phyloP scores from a whole-genome alignment of 805 yeast genomes.

The Zygotorulaspora chibaensis region DNA sequence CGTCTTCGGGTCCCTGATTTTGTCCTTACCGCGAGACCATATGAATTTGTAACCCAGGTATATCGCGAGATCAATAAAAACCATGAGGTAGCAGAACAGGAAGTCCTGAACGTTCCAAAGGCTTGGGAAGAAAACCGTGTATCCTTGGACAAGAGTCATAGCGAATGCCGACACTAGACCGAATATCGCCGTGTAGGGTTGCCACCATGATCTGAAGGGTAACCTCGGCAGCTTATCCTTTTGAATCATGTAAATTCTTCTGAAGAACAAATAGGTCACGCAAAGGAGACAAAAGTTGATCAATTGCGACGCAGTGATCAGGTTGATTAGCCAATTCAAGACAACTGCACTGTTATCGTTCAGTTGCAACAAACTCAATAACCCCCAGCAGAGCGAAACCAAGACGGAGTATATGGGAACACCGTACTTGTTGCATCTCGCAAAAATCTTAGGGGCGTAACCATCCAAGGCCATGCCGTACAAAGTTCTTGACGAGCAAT shows the following conservation, averaged over 20 bases:
- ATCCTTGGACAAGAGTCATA: conserved; percentile 64
- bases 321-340: conserved; percentile 65
- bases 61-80: conserved; percentile 51
- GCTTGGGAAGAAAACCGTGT: conserved; percentile 63
- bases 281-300: conserved; percentile 56
- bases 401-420: conserved; percentile 61
- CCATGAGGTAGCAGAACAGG: conserved; percentile 67
- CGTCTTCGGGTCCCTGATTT: conserved; percentile 42
- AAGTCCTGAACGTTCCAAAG: conserved; percentile 59
- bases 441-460: conserved; percentile 65
- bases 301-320: conserved; percentile 67
- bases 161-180: conserved; percentile 44
- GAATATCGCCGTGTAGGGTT: conserved; percentile 53
- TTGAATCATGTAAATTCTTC: conserved; percentile 54
- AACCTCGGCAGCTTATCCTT: conserved; percentile 39
- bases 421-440: conserved; percentile 59
- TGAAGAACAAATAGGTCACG: conserved; percentile 57
- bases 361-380: conserved; percentile 61
- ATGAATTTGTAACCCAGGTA: conserved; percentile 49
- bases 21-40: conserved; percentile 41
- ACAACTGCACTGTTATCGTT: conserved; percentile 57
- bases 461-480: conserved; percentile 70
- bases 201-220: conserved; percentile 52
- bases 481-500: conserved; percentile 63
- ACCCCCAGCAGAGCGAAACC: conserved; percentile 53